Evolutionary conservation across 163 green algal species (phyloP).

Genomic region (Prototheca wickerhamii): DNA sequence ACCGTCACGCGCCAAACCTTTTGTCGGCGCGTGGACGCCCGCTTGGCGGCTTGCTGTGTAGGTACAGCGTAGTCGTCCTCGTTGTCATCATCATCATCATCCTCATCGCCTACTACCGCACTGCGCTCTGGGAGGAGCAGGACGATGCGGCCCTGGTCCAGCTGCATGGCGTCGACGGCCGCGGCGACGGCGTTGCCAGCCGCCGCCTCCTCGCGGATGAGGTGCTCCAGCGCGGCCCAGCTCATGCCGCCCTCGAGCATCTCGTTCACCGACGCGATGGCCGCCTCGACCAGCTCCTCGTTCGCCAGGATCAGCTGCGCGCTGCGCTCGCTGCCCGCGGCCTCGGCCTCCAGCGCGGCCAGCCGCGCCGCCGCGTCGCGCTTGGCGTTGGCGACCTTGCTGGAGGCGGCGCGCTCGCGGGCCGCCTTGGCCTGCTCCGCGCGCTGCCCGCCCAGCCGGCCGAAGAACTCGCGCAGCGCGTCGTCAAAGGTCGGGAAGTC

Average conservation of each 20-base stretch:
- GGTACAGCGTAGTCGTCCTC: not conserved
- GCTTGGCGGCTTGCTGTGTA: not conserved
- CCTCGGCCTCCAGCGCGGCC: constrained; percentile 51
- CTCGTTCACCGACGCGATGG: constrained; percentile 70
- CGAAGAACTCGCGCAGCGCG: constrained; percentile 84
- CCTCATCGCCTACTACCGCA: constrained; percentile 43
- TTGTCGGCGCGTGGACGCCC: not conserved
- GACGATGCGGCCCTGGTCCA: constrained; percentile 61
- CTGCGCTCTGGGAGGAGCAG: constrained; percentile 62
- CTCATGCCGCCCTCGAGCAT: constrained; percentile 74
- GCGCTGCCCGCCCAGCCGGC: constrained; percentile 67
- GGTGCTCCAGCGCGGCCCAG: constrained; percentile 72
- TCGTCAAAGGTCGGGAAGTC: constrained; percentile 75
- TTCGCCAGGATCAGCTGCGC: constrained; percentile 74
- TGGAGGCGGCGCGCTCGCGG: constrained; percentile 49
- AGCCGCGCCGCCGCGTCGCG: constrained; percentile 50
- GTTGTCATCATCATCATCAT: constrained; percentile 53
- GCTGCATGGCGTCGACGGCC: constrained; percentile 55
- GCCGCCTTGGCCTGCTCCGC: constrained; percentile 39
- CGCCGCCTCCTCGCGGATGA: constrained; percentile 80
- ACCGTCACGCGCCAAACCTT: constrained; percentile 50
- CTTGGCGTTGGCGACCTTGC: constrained; percentile 67
- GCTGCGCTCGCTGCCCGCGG: constrained; percentile 37
- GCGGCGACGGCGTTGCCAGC: constrained; percentile 80
- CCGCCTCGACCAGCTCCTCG: constrained; percentile 72